Evolutionary conservation across 2,329 filamentous ascomycete species (phyloP).

Genomic region (Didymella glomerata): DNA sequence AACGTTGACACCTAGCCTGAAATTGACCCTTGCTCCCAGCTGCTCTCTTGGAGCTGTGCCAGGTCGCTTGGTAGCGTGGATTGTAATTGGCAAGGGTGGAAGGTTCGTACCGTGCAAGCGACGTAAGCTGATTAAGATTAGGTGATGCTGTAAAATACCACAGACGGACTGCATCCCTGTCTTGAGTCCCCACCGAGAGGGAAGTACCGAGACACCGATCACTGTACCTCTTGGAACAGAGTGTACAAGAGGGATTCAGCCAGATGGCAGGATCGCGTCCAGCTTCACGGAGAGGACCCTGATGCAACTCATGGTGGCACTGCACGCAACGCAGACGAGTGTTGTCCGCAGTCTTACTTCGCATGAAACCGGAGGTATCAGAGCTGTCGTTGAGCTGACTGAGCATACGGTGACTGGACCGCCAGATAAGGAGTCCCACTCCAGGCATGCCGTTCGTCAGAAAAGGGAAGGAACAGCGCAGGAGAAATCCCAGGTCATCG

Average conservation of each 20-base stretch:
- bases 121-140: conserved; percentile 10
- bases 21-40: conserved; percentile 9
- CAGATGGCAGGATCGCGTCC: conserved; percentile 15
- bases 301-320: conserved; percentile 5
- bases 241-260: background rate
- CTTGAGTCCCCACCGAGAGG: background rate
- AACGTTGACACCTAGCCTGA: conserved; percentile 6
- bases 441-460: background rate
- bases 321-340: background rate
- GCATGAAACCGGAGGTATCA: background rate
- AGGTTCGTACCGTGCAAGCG: background rate
- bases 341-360: background rate
- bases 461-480: background rate
- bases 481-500: background rate
- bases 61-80: conserved; percentile 12
- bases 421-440: background rate
- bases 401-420: background rate
- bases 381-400: conserved; percentile 9
- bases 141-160: conserved; percentile 11
- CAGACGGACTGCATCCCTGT: background rate
- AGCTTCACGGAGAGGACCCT: conserved; percentile 9
- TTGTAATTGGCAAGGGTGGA: background rate
- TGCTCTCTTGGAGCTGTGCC: conserved; percentile 4
- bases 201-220: background rate
- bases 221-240: conserved; percentile 1